Evolutionary conservation across 345 rosid species (phyloP).

Genomic region (Psidium guajava): DNA sequence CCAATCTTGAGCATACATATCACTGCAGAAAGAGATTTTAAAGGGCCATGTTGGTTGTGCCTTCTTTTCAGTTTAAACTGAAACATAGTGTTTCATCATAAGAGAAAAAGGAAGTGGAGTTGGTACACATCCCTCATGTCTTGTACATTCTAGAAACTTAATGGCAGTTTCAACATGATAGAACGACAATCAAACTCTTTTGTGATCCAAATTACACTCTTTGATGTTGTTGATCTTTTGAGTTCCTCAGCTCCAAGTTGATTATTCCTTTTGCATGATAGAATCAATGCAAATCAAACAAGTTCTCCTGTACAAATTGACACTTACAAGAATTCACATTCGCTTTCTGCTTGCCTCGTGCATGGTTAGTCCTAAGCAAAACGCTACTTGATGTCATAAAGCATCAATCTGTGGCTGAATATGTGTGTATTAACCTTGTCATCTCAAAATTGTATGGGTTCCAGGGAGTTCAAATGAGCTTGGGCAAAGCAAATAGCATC

Average conservation of each 20-base stretch:
- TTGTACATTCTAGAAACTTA: neutral
- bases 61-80: neutral
- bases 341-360: neutral
- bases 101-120: neutral
- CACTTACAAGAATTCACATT: neutral
- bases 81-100: rapidly evolving
- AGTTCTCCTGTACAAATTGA: neutral
- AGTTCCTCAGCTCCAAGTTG: neutral
- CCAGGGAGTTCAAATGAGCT: neutral
- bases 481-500: neutral
- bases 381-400: neutral
- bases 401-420: neutral
- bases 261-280: neutral
- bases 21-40: neutral
- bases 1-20: neutral
- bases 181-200: neutral
- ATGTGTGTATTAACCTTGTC: neutral
- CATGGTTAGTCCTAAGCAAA: neutral
- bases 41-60: neutral
- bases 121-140: neutral
- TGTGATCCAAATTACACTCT: neutral
- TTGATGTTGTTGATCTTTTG: neutral
- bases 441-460: neutral
- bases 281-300: neutral
- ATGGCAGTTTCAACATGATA: neutral